Base-by-base conservation (phyloP, 2,329 filamentous ascomycete species). In the Pyricularia grisea region DNA sequence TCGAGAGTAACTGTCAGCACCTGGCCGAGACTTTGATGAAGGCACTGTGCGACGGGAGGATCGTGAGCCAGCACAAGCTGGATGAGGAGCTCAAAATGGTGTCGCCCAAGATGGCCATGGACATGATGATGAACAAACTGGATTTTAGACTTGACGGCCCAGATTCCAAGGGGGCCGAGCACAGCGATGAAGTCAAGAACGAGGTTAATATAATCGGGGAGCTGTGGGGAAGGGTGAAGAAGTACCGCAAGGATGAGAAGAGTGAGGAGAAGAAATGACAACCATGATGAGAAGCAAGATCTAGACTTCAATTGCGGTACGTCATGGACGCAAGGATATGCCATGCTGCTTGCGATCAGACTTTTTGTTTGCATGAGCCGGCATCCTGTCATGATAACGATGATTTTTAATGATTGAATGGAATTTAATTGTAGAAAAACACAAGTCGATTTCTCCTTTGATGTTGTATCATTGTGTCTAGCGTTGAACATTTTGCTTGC, bases 1-100 rank as follows among this genome's bases (percentile, higher is more conserved):
- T 77, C 9, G 72, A 73, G 31, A 76, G 73, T 68, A 78, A 77
- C 69, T 78, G 76, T 61, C 76, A 78, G 69, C 73, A 76, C 67
- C 65, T 78, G 68, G 75, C 74, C 2, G 77, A 77, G 70, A 73
- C 69, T 20, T 73, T 78, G 1, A 75, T 78, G 60, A 73, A 71
- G 64, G 70, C 76, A 25, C 66, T 78, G 7, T 78, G 77, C 67
- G 68, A 78, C 60, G 74, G 75, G 60, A 76, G 72, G 67, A 66
- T 75, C 20, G 75, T 78, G 68, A 77, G 74, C 67, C 73, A 75
- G 71, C 72, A 74, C 23, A 78, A 76, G 70, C 69, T 78, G 14
- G 74, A 73, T 31, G 75, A 77, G 42, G 76, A 78, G 69, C 69
- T 77, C 25, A 70, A 71, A 25, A 69, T 74, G 36, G 71, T 71